Evolutionary conservation across 2,329 filamentous ascomycete species (phyloP).

Genomic region (Cercospora zeina): DNA sequence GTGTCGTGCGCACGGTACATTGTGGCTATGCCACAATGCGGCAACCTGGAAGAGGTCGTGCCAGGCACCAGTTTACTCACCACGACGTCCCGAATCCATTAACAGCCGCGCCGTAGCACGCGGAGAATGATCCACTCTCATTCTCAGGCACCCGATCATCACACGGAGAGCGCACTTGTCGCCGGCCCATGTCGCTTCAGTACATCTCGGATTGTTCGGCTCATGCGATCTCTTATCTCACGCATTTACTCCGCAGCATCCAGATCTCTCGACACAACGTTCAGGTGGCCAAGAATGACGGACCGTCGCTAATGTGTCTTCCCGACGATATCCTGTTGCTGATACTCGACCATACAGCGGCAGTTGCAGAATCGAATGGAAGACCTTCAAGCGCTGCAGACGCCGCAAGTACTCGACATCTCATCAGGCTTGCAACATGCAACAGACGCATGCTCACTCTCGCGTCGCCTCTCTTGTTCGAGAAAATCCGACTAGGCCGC

Average conservation of each 20-base stretch:
- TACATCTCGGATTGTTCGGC: constrained; percentile 11
- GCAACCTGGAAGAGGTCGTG: not conserved
- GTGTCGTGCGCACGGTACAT: constrained; percentile 3
- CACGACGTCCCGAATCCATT: not conserved
- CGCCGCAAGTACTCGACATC: not conserved
- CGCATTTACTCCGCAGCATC: constrained; percentile 1
- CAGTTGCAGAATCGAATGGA: not conserved
- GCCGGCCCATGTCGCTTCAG: constrained; percentile 5
- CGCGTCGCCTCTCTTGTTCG: constrained; percentile 4
- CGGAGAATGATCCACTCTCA: not conserved
- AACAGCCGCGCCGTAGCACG: not conserved
- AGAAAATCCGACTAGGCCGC: not conserved
- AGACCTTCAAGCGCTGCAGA: not conserved
- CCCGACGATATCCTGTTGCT: constrained; percentile 10
- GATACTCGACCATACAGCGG: not conserved
- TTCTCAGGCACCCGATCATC: not conserved
- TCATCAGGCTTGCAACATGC: not conserved
- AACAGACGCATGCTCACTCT: constrained; percentile 7
- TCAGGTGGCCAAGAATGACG: not conserved
- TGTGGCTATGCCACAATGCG: constrained; percentile 2
- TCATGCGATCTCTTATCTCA: not conserved
- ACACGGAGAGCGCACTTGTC: not conserved
- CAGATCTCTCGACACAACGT: constrained; percentile 10
- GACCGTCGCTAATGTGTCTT: constrained; percentile 11
- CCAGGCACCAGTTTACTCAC: constrained; percentile 10